Base-by-base conservation (phyloP, 352 stramenopile genomes). In the Halophytophthora batemanensis region DNA sequence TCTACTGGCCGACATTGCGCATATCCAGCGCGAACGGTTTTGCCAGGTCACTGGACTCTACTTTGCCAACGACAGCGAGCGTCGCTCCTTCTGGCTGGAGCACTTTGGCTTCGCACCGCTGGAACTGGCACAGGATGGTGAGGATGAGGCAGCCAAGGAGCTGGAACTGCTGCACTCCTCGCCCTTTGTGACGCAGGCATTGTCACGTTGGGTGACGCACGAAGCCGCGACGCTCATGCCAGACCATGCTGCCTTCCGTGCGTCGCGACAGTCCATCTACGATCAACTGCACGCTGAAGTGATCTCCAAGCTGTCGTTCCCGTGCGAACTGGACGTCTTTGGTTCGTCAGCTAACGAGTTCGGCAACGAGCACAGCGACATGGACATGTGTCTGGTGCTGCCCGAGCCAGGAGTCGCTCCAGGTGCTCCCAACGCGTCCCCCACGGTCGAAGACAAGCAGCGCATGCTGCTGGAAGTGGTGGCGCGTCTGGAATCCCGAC, bases 311-410 rank as follows among this genome's bases (percentile, higher is more conserved):
- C 55, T 86, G n/a, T 66, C 68, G 17, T 68, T 78, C 31, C 48
- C 71, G 21, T 78, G 72, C 15, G 71, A 86, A 17, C 50, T 95
- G 33, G 82, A 90, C 40, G 80, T 95, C 15, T 99, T 99, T 74
- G 97, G 97, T 3, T 99, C 95, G 15, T 98, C 87, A 36, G 89
- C 86, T 2, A 99, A 99, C 65, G 92, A 96, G 48, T 99, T 99
- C 71, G 97, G 97, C 33, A 96, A 77, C 25, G 76, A 88, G 17
- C 57, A 74, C 29, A 96, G 88, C 46, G 93, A 98, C 50, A 83
- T 98, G 71, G 93, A 98, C 51, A 97, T 98, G 88, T 98, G 88
- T 56, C 68, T 96, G 10, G 78, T 93, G 45, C 57, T 92, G 7
- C 61, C 69, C 14, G 45, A 66, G 29, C 39, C 44, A 2, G 43